Conservation (phyloP, 345 rosid species). For the Lepidium aucheri region DNA sequence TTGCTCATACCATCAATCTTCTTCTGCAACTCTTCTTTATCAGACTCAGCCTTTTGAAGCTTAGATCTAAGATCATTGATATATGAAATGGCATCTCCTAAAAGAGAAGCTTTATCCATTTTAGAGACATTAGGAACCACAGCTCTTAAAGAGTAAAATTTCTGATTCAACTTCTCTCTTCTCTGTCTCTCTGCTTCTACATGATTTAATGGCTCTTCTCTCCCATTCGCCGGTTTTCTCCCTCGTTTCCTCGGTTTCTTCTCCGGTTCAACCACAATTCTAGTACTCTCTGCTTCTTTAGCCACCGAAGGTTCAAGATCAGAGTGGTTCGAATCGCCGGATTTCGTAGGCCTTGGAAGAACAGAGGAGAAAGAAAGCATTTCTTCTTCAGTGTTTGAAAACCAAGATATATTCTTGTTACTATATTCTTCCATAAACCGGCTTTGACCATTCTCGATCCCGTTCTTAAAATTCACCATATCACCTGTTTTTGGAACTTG, state of each 20-base stretch:
- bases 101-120: constrained; percentile 96
- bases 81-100: constrained; percentile 84
- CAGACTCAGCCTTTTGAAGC: constrained; percentile 44
- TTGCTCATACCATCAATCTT: constrained; percentile 44
- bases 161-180: constrained; percentile 91
- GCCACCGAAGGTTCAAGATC: constrained; percentile 77
- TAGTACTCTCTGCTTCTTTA: constrained; percentile 57
- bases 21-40: constrained; percentile 59
- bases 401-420: constrained; percentile 58
- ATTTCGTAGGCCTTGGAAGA: constrained; percentile 39
- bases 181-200: constrained; percentile 99
- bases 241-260: constrained; percentile 85
- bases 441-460: not conserved
- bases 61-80: constrained; percentile 76
- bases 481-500: not conserved
- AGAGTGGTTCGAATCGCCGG: constrained; percentile 74
- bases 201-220: constrained; percentile 95
- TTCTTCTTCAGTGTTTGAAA: constrained; percentile 64
- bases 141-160: constrained; percentile 77
- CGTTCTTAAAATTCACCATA: not conserved
- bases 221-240: constrained; percentile 86
- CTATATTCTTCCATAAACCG: constrained; percentile 12
- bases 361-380: constrained; percentile 74
- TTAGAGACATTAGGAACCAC: constrained; percentile 93
- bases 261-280: constrained; percentile 55